Evolutionary conservation across 2,329 filamentous ascomycete species (phyloP).

Genomic region (Penicillium brevicompactum): DNA sequence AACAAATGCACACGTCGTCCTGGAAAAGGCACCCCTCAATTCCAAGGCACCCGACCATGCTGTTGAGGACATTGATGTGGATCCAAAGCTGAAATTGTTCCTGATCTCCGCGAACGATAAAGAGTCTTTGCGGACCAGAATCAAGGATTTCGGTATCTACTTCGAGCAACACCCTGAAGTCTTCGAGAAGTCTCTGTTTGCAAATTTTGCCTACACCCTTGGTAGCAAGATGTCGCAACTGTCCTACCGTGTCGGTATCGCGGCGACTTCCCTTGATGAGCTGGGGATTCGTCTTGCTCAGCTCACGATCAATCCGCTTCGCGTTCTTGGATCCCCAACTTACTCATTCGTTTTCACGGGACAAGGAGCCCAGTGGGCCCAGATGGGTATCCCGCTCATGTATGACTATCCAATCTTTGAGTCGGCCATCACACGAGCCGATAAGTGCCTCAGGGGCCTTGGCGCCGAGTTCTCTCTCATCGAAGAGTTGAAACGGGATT

Average conservation of each 20-base stretch:
- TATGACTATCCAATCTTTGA: slow-evolving; percentile 23
- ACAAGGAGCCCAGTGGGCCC: slow-evolving; percentile 26
- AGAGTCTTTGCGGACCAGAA: slow-evolving; percentile 24
- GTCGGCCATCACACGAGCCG: slow-evolving; percentile 18
- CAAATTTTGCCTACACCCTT: slow-evolving; percentile 29
- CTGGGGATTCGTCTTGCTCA: slow-evolving; percentile 25
- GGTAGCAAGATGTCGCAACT: slow-evolving; percentile 29
- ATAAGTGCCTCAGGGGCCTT: slow-evolving; percentile 14
- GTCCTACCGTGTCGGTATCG: slow-evolving; percentile 26
- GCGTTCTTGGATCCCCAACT: slow-evolving; percentile 19
- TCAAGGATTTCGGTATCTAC: slow-evolving; percentile 28
- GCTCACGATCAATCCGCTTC: slow-evolving; percentile 23
- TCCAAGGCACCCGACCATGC: slow-evolving; percentile 8
- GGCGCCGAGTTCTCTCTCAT: slow-evolving; percentile 24
- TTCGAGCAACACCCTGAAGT: slow-evolving; percentile 27
- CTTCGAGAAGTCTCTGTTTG: slow-evolving; percentile 26
- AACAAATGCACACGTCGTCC: slow-evolving; percentile 32
- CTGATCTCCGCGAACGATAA: slow-evolving; percentile 32
- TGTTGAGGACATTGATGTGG: slow-evolving; percentile 9
- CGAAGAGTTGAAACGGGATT: slow-evolving; percentile 16
- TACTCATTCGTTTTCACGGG: slow-evolving; percentile 25
- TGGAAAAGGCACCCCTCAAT: slow-evolving; percentile 19
- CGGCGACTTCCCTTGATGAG: slow-evolving; percentile 22
- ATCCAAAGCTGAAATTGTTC: slow-evolving; percentile 23
- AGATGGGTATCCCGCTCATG: slow-evolving; percentile 29